phyloP scores from a whole-genome alignment of 306 rosid genomes.

The Pachyrhizus erosus region DNA sequence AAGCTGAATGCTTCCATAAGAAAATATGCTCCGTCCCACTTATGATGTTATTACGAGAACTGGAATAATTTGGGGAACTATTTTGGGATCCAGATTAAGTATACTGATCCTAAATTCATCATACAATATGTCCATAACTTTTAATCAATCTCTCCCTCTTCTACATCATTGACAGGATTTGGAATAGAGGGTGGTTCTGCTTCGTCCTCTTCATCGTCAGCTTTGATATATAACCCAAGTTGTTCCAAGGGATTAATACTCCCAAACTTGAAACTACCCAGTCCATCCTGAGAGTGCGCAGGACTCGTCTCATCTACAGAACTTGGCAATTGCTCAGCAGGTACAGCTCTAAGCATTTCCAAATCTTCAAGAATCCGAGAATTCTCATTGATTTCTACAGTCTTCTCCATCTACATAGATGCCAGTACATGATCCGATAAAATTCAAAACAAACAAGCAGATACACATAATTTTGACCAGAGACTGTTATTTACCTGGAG shows the following conservation, averaged over 20 bases:
- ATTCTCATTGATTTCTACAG: slow-evolving; percentile 85
- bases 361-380: slow-evolving; percentile 76
- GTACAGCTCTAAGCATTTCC: slow-evolving; percentile 79
- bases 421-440: slow-evolving; percentile 43
- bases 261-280: slow-evolving; percentile 77
- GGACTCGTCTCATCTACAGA: slow-evolving; percentile 76
- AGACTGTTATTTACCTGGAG: slow-evolving; percentile 61
- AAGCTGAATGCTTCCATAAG: slow-evolving; percentile 27
- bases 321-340: slow-evolving; percentile 67
- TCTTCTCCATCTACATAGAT: slow-evolving; percentile 77
- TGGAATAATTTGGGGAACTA: slow-evolving; percentile 17
- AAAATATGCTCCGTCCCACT: slow-evolving; percentile 18
- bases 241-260: slow-evolving; percentile 78
- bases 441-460: slow-evolving; percentile 27
- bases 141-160: slow-evolving; percentile 86
- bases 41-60: slow-evolving; percentile 21
- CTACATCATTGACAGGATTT: slow-evolving; percentile 65
- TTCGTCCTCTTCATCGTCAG: slow-evolving; percentile 85
- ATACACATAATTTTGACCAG: slow-evolving; percentile 13
- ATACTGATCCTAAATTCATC: slow-evolving; percentile 33
- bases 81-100: slow-evolving; percentile 33
- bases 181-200: slow-evolving; percentile 56
- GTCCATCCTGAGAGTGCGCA: slow-evolving; percentile 65
- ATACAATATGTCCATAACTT: slow-evolving; percentile 37
- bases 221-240: slow-evolving; percentile 78